Evolutionary conservation across 2,329 filamentous ascomycete genomes (phyloP).

Genomic region (Diaporthe helianthi): DNA sequence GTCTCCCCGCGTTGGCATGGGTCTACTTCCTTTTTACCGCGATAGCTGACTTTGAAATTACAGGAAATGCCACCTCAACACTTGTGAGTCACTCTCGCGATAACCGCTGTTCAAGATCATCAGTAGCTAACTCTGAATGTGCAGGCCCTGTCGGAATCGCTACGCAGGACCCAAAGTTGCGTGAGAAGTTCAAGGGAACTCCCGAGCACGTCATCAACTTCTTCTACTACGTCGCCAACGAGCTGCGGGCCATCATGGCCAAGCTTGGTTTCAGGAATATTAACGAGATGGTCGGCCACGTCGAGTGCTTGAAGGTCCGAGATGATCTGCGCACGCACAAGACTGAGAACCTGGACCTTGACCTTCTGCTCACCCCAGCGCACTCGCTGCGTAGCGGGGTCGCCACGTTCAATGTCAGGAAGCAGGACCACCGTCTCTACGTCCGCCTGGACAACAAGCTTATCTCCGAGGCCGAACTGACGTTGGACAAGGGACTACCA

Average conservation of each 20-base stretch:
- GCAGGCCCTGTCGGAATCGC: conserved; percentile 89
- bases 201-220: conserved; percentile 99
- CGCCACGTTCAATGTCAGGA: conserved; percentile 96
- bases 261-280: conserved; percentile 92
- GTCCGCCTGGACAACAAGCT: conserved; percentile 96
- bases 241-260: conserved; percentile 96
- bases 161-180: conserved; percentile 91
- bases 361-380: conserved; percentile 91
- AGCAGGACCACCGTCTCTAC: conserved; percentile 95
- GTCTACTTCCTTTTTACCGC: neutral
- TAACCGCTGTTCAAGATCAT: neutral
- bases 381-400: conserved; percentile 94
- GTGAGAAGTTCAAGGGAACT: conserved; percentile 91
- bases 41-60: neutral
- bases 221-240: conserved; percentile 97
- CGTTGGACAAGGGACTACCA: conserved; percentile 91
- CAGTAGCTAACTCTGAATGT: neutral
- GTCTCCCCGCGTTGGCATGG: neutral
- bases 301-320: conserved; percentile 83
- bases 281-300: conserved; percentile 97
- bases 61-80: no score
- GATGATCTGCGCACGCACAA: conserved; percentile 89
- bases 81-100: no score
- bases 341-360: conserved; percentile 92
- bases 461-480: conserved; percentile 92